phyloP scores from a whole-genome alignment of 306 rosid species.

The Cicer yamashitae region DNA sequence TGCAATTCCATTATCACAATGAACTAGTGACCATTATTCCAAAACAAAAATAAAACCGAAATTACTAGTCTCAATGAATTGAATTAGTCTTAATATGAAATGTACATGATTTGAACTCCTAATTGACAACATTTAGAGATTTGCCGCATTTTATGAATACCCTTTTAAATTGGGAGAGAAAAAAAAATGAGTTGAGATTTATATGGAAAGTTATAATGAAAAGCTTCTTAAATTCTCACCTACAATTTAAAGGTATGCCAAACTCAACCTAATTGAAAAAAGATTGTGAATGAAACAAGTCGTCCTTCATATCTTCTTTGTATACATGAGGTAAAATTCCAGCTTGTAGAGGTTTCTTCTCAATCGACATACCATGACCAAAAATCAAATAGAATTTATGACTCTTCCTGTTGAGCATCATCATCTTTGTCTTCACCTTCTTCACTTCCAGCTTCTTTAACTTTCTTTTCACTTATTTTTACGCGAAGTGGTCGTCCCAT shows the following conservation, averaged over 20 bases:
- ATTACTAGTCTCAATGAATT: conserved; percentile 4
- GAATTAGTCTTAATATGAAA: no score
- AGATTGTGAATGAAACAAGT: conserved; percentile 40
- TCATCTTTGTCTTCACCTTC: conserved; percentile 48
- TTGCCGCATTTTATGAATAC: not conserved
- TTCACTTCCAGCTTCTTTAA: conserved; percentile 50
- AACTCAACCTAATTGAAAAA: conserved; percentile 26
- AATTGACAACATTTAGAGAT: not conserved
- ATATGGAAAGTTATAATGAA: not conserved
- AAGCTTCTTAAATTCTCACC: conserved; percentile 2
- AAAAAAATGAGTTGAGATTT: conserved; percentile 5
- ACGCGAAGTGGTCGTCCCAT: conserved; percentile 80
- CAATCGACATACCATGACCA: conserved; percentile 37
- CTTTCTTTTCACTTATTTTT: conserved; percentile 68
- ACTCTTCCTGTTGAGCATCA: conserved; percentile 44
- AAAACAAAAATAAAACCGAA: not conserved
- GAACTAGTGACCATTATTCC: not conserved
- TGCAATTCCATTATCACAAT: not conserved
- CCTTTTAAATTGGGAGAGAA: conserved; percentile 11
- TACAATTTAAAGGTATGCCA: conserved; percentile 26
- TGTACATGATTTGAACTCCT: conserved; percentile 26
- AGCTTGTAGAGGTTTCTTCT: conserved; percentile 42
- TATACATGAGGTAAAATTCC: conserved; percentile 48
- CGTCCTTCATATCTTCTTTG: conserved; percentile 40
- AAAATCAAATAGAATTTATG: conserved; percentile 43